Conservation (phyloP, 495 filamentous ascomycete genomes). For the Penicillium malachiteum region DNA sequence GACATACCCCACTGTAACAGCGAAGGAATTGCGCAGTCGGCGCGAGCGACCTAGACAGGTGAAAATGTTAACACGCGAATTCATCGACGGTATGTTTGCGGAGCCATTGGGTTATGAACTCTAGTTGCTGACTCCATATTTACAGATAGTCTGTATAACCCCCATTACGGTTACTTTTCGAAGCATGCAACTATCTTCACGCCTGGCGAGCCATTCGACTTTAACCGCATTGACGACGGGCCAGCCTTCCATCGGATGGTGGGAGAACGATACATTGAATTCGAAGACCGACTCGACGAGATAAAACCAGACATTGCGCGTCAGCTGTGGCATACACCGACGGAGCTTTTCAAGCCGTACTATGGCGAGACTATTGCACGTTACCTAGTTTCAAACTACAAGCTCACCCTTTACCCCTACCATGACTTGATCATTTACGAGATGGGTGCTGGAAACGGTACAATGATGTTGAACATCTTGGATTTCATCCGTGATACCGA, state of each 20-base stretch:
- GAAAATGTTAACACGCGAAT: constrained; percentile 96
- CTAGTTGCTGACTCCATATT: constrained; percentile 4
- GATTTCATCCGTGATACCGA: constrained; percentile 92
- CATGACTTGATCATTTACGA: constrained; percentile 98
- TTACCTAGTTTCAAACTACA: constrained; percentile 94
- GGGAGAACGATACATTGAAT: constrained; percentile 76
- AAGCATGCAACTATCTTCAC: constrained; percentile 97
- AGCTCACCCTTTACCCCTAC: constrained; percentile 89
- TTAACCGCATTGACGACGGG: constrained; percentile 76
- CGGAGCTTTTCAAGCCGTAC: constrained; percentile 92
- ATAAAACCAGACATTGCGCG: constrained; percentile 67
- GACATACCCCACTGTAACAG: constrained; percentile 79
- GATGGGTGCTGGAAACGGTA: constrained; percentile 96
- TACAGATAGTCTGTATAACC: constrained; percentile 93
- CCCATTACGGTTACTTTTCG: constrained; percentile 95
- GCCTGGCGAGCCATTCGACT: constrained; percentile 89
- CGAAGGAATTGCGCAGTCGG: constrained; percentile 67
- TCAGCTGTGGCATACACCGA: constrained; percentile 98
- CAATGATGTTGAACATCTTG: constrained; percentile 95
- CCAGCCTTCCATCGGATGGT: constrained; percentile 74
- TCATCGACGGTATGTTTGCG: constrained; percentile 77
- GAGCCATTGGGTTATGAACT: background rate
- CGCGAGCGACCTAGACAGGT: constrained; percentile 79
- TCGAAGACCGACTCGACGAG: constrained; percentile 84
- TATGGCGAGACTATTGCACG: constrained; percentile 96